Evolutionary conservation across 1,284 basidiomycete genomes (phyloP).

Genomic region (Vanrija sp.): DNA sequence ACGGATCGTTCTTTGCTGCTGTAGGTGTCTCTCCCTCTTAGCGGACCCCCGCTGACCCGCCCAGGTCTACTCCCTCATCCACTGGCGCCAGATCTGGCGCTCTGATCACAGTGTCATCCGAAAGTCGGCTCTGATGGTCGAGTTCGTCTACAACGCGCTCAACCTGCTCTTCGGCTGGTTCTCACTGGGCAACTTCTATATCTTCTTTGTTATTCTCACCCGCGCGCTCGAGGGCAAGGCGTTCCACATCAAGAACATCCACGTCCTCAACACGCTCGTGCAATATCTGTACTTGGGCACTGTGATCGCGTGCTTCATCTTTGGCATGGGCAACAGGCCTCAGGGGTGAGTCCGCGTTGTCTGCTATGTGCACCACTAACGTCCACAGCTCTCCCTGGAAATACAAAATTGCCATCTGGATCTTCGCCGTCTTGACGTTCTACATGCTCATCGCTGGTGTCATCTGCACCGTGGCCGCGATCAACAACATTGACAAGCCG

Average conservation of each 20-base stretch:
- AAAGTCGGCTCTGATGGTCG: slow-evolving; percentile 69
- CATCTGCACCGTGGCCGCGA: slow-evolving; percentile 67
- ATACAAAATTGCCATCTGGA: slow-evolving; percentile 72
- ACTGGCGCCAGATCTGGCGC: slow-evolving; percentile 75
- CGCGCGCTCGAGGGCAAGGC: slow-evolving; percentile 74
- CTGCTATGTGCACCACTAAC: neutral
- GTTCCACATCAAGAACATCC: slow-evolving; percentile 56
- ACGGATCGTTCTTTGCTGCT: slow-evolving; percentile 91
- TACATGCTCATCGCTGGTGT: slow-evolving; percentile 68
- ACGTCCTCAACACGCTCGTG: slow-evolving; percentile 15
- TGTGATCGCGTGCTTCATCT: slow-evolving; percentile 82
- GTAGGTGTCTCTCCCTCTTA: slow-evolving; percentile 15
- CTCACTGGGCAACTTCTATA: slow-evolving; percentile 81
- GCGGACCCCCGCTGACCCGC: neutral
- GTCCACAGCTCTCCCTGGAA: slow-evolving; percentile 68
- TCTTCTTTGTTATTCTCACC: slow-evolving; percentile 93
- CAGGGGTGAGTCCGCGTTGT: slow-evolving; percentile 59
- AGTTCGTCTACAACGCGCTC: slow-evolving; percentile 82
- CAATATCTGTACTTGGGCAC: slow-evolving; percentile 82
- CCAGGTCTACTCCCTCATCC: slow-evolving; percentile 51
- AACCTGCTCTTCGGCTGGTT: slow-evolving; percentile 93
- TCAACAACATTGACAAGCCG: slow-evolving; percentile 57
- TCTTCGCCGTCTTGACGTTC: slow-evolving; percentile 72
- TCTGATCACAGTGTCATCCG: slow-evolving; percentile 78
- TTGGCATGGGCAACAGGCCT: slow-evolving; percentile 96